Evolutionary conservation across 2,329 filamentous ascomycete genomes (phyloP), one percentile per base, ranked within the genome.

Genomic region (Phialophora macrospora): DNA sequence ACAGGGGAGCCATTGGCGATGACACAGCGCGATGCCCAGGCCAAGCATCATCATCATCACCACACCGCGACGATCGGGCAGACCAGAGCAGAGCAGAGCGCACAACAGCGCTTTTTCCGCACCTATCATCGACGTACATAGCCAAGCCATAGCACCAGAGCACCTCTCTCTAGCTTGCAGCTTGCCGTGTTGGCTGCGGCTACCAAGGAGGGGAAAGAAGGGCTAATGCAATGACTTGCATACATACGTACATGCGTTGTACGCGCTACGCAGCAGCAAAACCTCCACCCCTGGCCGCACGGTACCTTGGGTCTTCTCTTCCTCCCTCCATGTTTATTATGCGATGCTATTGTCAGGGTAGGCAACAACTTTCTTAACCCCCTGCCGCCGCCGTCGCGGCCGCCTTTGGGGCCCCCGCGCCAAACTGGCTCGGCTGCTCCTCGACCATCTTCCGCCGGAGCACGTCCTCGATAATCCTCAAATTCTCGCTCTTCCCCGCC

Each of bases 381-480:
- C 34, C 11, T 20, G 22, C 41, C 20, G 26, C 60, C 73, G 75
- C 69, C 75, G 71, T 61, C 57, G 64, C 63, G 38, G 57, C 57
- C 2, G 26, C 49, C 55, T 52, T 49, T 30, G 44, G 32, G 55
- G 58, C 56, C 20, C 60, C 56, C 20, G 56, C 41, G 54, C 62
- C 41, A 17, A 63, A 63, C 32, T 59, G 60, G 24, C 48, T 51
- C 46, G 64, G 77, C 72, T 81, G 79, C 68, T 79, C 80, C 58
- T 74, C 78, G 44, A 85, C 76, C 68, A 85, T 78, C 72, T 84
- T 85, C 73, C 83, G 81, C 67, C 83, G 78, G 72, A 85, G 74
- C 44, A 83, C 91, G 81, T 98, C 94, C 81, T 99, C 95, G 24
- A 98, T 89, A 44, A 95, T 84, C 64, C 91, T 87, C 68, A 96